phyloP scores from a whole-genome alignment of 2,329 filamentous ascomycete genomes.

The Harringtonia lauricola region DNA sequence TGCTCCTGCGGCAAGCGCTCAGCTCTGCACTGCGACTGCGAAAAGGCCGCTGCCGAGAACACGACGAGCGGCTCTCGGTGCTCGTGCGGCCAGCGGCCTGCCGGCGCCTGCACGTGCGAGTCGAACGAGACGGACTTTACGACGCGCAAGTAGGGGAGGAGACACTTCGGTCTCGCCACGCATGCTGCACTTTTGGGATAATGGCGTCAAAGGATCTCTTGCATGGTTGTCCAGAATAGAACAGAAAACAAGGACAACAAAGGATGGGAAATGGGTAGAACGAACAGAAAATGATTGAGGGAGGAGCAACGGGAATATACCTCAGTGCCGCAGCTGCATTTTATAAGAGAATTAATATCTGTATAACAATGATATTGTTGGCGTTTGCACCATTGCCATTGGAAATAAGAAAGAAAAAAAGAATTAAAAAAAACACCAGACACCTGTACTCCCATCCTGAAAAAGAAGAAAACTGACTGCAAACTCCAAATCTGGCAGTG shows the following conservation, averaged over 20 bases:
- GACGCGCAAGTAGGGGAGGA: conserved; percentile 41
- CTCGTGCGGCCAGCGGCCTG: conserved; percentile 72
- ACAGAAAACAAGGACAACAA: too few species aligned
- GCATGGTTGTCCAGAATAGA: too few species aligned
- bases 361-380: too few species aligned
- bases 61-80: conserved; percentile 59
- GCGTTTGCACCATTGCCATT: too few species aligned
- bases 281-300: not conserved
- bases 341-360: too few species aligned
- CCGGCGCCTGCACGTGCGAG: conserved; percentile 74
- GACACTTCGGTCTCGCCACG: too few species aligned
- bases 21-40: conserved; percentile 79
- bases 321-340: too few species aligned
- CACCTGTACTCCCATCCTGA: too few species aligned
- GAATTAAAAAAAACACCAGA: not conserved
- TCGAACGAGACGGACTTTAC: conserved; percentile 86
- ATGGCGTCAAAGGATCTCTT: too few species aligned
- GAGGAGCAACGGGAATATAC: not conserved
- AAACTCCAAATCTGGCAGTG: too few species aligned
- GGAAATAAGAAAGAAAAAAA: not conserved
- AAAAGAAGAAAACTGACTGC: not conserved
- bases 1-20: conserved; percentile 88
- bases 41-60: conserved; percentile 69
- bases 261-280: too few species aligned
- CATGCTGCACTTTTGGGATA: not conserved